Percentiles rank a stretch among this genome's conserved stretches.
These are phyloP conservation scores for Solanum bukasovii DNA, from an alignment of 257 asterid species.

Conservation along the genomic window DNA sequence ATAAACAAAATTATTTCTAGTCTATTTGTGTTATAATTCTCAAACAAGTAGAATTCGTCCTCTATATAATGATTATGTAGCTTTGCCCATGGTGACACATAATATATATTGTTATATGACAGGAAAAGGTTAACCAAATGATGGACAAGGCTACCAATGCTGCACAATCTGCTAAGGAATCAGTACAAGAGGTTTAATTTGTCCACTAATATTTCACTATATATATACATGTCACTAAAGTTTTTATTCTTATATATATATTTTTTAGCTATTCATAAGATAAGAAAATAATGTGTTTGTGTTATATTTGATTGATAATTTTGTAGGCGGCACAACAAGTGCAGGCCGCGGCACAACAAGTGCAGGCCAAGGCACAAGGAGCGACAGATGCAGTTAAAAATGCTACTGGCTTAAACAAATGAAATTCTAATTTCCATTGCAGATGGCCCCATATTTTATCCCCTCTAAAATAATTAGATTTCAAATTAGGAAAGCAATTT, in stretches of 20 bases:
- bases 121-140: slow-evolving; percentile 30
- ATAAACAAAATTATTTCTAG: background rate
- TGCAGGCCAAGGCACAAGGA: slow-evolving; percentile 19
- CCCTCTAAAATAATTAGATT: background rate
- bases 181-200: slow-evolving; percentile 13
- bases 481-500: background rate
- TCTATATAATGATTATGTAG: background rate
- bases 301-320: background rate
- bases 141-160: slow-evolving; percentile 20
- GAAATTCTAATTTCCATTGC: background rate
- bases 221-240: background rate
- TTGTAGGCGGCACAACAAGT: slow-evolving; percentile 16
- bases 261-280: background rate
- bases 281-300: too few relatives aligned
- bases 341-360: background rate
- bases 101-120: background rate
- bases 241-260: too few relatives aligned
- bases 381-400: slow-evolving; percentile 26
- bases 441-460: background rate
- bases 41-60: background rate
- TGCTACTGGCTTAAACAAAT: slow-evolving; percentile 16
- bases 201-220: too few relatives aligned
- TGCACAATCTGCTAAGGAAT: slow-evolving; percentile 27
- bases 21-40: background rate
- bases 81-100: background rate